phyloP scores from a whole-genome alignment of 495 filamentous ascomycete genomes.

The Elaphomyces granulatus region DNA sequence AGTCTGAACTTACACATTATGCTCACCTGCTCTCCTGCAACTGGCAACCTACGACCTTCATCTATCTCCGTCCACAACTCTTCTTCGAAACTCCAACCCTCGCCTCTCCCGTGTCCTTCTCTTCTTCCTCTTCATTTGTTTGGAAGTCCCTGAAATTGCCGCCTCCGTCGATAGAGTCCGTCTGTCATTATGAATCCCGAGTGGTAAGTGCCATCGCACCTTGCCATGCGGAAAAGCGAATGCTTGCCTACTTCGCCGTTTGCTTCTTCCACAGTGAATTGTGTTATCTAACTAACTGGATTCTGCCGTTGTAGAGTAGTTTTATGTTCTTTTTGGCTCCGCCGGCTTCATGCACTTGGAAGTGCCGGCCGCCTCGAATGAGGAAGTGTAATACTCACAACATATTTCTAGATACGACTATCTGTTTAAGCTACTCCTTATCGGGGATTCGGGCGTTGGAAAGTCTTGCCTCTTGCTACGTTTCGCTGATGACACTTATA shows the following conservation, averaged over 20 bases:
- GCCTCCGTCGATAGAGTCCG: conserved; percentile 3
- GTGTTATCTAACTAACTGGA: too few relatives aligned
- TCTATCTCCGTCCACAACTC: background rate
- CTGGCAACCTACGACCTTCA: conserved; percentile 8
- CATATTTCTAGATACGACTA: conserved; percentile 84
- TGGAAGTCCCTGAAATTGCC: conserved; percentile 1
- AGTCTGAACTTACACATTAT: conserved; percentile 19
- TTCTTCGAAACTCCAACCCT: too few relatives aligned
- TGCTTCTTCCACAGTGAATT: too few relatives aligned
- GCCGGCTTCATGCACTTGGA: background rate
- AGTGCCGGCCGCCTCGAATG: conserved; percentile 4
- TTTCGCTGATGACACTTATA: conserved; percentile 99
- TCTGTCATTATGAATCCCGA: conserved; percentile 76
- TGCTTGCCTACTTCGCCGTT: too few relatives aligned
- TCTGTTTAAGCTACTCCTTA: conserved; percentile 99
- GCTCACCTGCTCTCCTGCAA: conserved; percentile 22
- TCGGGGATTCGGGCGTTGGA: conserved; percentile 98
- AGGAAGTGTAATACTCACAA: background rate
- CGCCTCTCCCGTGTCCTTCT: conserved; percentile 1
- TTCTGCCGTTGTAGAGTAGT: too few relatives aligned
- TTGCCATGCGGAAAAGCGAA: too few relatives aligned
- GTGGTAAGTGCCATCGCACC: conserved; percentile 73
- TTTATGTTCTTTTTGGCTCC: too few relatives aligned
- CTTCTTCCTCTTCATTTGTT: too few relatives aligned
- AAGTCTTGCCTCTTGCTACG: conserved; percentile 97